Evolutionary conservation across 2,329 filamentous ascomycete species (phyloP).

Genomic region (Exophiala bonariae): DNA sequence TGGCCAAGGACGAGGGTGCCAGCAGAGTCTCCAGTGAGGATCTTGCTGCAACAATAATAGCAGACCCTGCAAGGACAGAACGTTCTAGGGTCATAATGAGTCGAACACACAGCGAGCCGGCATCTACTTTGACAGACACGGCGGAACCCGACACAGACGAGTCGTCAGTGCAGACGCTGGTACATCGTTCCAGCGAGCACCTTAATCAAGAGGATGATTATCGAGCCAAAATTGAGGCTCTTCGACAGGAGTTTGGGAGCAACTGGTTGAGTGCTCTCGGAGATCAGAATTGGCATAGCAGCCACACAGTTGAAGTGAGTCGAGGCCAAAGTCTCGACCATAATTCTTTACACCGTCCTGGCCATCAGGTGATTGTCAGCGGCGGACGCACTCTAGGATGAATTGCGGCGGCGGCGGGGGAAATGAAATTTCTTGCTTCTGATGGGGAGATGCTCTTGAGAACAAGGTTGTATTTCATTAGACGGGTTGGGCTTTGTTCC

Average conservation of each 20-base stretch:
- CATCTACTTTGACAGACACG: constrained; percentile 41
- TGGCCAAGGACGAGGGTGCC: constrained; percentile 47
- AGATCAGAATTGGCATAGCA: constrained; percentile 64
- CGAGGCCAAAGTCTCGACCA: constrained; percentile 26
- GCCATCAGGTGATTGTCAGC: constrained; percentile 42
- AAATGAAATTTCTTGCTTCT: neutral
- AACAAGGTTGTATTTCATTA: constrained; percentile 8
- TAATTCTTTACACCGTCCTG: constrained; percentile 31
- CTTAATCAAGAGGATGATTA: constrained; percentile 63
- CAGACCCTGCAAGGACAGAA: neutral
- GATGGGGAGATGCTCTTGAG: constrained; percentile 2
- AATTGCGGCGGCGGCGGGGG: constrained; percentile 2
- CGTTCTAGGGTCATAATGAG: neutral
- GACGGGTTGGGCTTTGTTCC: constrained; percentile 12
- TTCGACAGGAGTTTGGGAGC: constrained; percentile 81
- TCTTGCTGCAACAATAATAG: constrained; percentile 13
- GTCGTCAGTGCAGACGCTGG: constrained; percentile 10
- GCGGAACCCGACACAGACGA: constrained; percentile 11
- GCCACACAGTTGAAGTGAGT: constrained; percentile 23
- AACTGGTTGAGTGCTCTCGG: constrained; percentile 84
- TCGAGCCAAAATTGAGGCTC: constrained; percentile 80
- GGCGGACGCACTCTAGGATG: constrained; percentile 40
- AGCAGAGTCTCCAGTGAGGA: constrained; percentile 18
- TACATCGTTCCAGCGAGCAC: constrained; percentile 10
- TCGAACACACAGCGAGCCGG: constrained; percentile 52